Evolutionary conservation across 1,139 yeast species (phyloP), one percentile per base, ranked within the genome.

Genomic region (Hyphopichia wangnamkhiaoensis): DNA sequence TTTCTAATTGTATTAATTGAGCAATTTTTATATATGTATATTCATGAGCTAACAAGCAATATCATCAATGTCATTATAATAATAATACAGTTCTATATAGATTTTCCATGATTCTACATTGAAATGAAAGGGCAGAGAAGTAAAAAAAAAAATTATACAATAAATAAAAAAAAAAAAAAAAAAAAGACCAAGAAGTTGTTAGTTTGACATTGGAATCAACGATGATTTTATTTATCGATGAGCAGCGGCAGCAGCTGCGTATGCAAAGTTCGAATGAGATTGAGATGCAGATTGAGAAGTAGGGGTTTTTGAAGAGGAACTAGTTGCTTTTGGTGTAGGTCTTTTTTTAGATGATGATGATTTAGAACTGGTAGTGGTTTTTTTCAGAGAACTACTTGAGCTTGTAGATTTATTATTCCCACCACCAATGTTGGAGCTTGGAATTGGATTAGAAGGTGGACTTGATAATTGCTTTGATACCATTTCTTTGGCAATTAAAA

Each of bases 161-260:
- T 26, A 26, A 10, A 13, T 8, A 26, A 21, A 21, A 21, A 21
- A 21, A 21, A 21, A 21, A 21, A 21, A 21, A 7, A 10, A 7
- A 21, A 21, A 21, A 21, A 21, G 24, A 7, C 24, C 24, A 7
- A n/a, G n/a, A n/a, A n/a, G n/a, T n/a, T n/a, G n/a, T n/a, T n/a
- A n/a, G n/a, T n/a, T n/a, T n/a, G n/a, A 23, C 26, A 23, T 23
- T 9, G 26, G 12, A 23, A 23, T 23, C 9, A 9, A 23, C 9
- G 26, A 9, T 12, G 26, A n/a, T 6, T n/a, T n/a, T 31, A 14
- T 45, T 35, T 47, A 56, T 41, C 56, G 58, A 46, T 62, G 66
- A 37, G 65, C 76, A 9, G 76, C 76, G 7, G 77, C 75, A 3
- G 77, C 77, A 1, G 77, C 77, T 5, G 76, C 76, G 41, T 63